Conservation (phyloP, 2,329 filamentous ascomycete species). For the Fusarium irregulare region DNA sequence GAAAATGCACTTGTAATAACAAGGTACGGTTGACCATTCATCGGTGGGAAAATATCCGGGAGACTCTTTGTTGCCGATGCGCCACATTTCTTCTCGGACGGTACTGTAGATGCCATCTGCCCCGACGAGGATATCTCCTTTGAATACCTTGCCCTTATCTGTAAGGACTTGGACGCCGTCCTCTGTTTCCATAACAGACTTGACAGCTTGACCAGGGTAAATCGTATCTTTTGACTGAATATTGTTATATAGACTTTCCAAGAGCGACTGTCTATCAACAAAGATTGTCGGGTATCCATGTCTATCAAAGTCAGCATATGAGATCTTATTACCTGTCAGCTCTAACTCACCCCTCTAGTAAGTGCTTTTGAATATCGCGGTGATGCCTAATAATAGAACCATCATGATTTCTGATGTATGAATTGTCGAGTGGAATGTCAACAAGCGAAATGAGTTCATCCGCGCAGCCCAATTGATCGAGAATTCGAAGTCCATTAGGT, state of each 20-base stretch:
- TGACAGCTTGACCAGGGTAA: conserved; percentile 28
- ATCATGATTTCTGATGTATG: background rate
- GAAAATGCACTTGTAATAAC: conserved; percentile 19
- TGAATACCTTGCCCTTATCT: conserved; percentile 23
- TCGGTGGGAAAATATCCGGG: conserved; percentile 16
- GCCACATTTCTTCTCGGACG: conserved; percentile 49
- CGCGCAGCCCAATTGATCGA: conserved; percentile 55
- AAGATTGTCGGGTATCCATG: conserved; percentile 50
- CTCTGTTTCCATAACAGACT: background rate
- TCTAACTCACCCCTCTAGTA: background rate
- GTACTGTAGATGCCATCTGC: conserved; percentile 56
- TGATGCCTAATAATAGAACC: background rate
- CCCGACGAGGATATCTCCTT: conserved; percentile 53
- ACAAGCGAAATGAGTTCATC: background rate
- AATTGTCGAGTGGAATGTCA: background rate
- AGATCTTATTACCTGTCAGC: accelerated
- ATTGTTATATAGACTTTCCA: conserved; percentile 51
- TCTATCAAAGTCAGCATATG: background rate
- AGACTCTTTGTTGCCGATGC: background rate
- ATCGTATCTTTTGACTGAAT: conserved; percentile 46
- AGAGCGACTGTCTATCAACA: conserved; percentile 51
- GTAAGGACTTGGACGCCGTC: background rate
- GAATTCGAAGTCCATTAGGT: conserved; percentile 56
- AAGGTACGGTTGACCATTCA: conserved; percentile 24
- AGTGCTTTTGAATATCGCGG: accelerated